Percentiles rank a stretch among this genome's conserved stretches.
Evolutionary conservation across 139 green algal genomes (phyloP).

Genomic region (Chlorella sp.): DNA sequence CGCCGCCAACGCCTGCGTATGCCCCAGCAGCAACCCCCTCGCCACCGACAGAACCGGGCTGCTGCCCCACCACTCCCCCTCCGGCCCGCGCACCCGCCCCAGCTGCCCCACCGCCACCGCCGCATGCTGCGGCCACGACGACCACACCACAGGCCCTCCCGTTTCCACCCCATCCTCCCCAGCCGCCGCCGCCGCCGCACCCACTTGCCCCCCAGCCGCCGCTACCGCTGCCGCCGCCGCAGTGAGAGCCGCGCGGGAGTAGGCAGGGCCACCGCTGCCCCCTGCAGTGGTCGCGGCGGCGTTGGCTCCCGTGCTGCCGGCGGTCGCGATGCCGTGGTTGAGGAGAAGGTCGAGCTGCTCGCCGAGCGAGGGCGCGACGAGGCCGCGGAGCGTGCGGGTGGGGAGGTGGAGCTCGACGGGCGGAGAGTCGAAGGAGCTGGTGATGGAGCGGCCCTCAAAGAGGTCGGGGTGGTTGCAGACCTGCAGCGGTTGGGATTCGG

Average conservation of each 20-base stretch:
- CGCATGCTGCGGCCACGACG: neutral
- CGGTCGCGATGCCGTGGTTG: neutral
- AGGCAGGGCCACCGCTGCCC: no score
- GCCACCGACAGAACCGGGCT: neutral
- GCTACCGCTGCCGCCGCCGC: no score
- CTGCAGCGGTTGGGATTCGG: no score
- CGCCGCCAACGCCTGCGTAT: neutral
- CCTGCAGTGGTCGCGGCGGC: no score
- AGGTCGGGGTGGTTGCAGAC: slow-evolving; percentile 99
- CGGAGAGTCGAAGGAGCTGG: slow-evolving; percentile 81
- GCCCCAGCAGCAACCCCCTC: neutral
- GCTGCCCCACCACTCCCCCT: neutral
- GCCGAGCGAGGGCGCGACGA: neutral
- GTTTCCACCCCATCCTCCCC: slow-evolving; percentile 1
- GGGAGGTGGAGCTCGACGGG: slow-evolving; percentile 24
- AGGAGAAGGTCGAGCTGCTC: neutral
- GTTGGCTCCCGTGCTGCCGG: no score
- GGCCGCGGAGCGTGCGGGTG: neutral
- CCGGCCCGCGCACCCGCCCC: neutral
- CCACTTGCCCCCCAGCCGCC: neutral
- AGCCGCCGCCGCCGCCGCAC: neutral
- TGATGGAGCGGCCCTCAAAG: slow-evolving; percentile 91
- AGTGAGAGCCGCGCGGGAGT: no score
- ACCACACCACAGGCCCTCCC: neutral
- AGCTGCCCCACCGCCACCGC: neutral